Base-by-base conservation (phyloP, 352 stramenopile genomes). In the Paralagenidium karlingii region DNA sequence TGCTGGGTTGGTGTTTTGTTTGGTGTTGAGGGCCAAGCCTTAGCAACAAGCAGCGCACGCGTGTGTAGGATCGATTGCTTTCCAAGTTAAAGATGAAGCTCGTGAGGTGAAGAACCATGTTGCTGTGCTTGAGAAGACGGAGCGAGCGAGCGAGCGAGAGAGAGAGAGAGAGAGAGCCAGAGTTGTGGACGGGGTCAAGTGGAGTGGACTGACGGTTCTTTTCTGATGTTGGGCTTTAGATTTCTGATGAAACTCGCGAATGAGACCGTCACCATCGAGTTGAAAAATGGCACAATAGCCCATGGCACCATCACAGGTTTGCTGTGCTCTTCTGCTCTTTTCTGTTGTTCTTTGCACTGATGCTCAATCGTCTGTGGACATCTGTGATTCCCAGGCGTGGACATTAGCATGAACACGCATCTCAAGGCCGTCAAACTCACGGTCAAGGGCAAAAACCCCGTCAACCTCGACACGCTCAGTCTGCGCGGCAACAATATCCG, bases 281-380 rank as follows among this genome's bases (percentile, higher is more conserved):
- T 99, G n/a, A 99, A 99, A 73, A 99, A 99, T 73, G 96, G 95
- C 38, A 99, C 95, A n/a, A 96, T 98, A 24, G 84, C 99, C 34
- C 83, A 96, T 43, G 96, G 96, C 40, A 99, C 96, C 2, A 95
- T 99, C 41, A 91, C 93, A 44, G 86, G 84, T 94, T 36, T 36
- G 16, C 33, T 13, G 22, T 28, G 24, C 20, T 34, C 15, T 13
- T 30, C 11, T 5, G 9, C 10, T 24, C 16, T 39, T 9, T 29
- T 40, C 42, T 32, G 8, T 13, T 33, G 13, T 34, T 34, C 3
- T 34, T 34, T 34, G 7, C 18, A 3, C 8, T 8, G 7, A 40
- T 8, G 3, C 21, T 34, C 3, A 37, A 41, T 41, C 36, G 36
- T 40, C 19, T 34, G 15, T 41, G 18, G 19, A 24, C 36, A 20